Conservation (phyloP, 306 rosid species). For the Casuarina equisetifolia region DNA sequence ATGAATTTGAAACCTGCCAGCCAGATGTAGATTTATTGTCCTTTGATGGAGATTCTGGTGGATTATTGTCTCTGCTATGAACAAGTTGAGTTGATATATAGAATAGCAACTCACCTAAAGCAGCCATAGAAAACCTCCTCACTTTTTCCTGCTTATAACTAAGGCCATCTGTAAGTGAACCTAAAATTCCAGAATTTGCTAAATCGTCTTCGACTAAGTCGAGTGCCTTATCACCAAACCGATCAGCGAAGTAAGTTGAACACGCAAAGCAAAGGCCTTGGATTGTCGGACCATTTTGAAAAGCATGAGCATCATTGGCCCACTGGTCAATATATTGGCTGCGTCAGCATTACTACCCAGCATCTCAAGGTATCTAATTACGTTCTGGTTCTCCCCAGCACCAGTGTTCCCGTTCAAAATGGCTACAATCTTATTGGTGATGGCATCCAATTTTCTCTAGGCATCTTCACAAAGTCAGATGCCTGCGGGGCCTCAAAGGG, state of each 20-base stretch:
- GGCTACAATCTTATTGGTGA: constrained; percentile 58
- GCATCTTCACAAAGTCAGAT: constrained; percentile 77
- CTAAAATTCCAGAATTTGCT: constrained; percentile 85
- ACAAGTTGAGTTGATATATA: constrained; percentile 89
- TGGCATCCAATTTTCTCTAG: constrained; percentile 71
- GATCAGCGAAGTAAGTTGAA: constrained; percentile 88
- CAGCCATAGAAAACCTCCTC: constrained; percentile 98
- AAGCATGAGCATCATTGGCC: constrained; percentile 88
- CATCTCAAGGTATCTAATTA: constrained; percentile 85
- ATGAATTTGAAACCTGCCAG: constrained; percentile 95
- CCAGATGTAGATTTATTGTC: constrained; percentile 57
- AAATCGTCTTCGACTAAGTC: constrained; percentile 77
- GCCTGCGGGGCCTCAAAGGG: constrained; percentile 86
- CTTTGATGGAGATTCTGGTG: constrained; percentile 75
- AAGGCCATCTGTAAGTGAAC: constrained; percentile 84
- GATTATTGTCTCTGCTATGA: constrained; percentile 60
- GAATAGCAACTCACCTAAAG: constrained; percentile 89
- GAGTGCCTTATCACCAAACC: constrained; percentile 93
- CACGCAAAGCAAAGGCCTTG: constrained; percentile 80
- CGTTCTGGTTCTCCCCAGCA: constrained; percentile 87
- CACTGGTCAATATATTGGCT: constrained; percentile 94
- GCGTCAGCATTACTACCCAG: constrained; percentile 87
- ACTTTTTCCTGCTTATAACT: constrained; percentile 95
- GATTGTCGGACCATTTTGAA: constrained; percentile 86
- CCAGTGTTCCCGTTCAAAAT: constrained; percentile 70